Evolutionary conservation across 2,329 filamentous ascomycete species (phyloP).

Genomic region (Blastomyces silverae): DNA sequence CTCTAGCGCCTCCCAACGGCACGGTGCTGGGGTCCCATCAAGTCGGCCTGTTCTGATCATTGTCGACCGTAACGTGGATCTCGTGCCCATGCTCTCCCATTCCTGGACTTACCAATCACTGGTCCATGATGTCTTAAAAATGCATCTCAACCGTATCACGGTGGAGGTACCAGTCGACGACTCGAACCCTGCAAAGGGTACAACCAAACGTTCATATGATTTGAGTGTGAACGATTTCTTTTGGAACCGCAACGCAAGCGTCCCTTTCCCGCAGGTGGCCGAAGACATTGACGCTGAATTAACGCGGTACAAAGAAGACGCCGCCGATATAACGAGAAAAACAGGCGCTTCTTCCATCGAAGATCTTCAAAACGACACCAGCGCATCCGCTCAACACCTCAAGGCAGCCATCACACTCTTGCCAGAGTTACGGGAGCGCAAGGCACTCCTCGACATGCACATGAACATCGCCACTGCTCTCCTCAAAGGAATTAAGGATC

Average conservation of each 20-base stretch:
- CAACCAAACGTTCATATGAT: constrained; percentile 84
- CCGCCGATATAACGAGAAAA: constrained; percentile 87
- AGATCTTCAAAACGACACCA: constrained; percentile 82
- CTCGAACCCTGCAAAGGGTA: constrained; percentile 63
- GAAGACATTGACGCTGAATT: constrained; percentile 94
- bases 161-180: constrained; percentile 80
- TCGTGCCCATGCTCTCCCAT: constrained; percentile 98
- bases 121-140: constrained; percentile 68
- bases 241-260: constrained; percentile 84
- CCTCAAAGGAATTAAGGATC: constrained; percentile 79
- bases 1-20: constrained; percentile 54
- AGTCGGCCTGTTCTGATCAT: constrained; percentile 86
- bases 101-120: constrained; percentile 87
- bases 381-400: constrained; percentile 83
- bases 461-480: constrained; percentile 92
- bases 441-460: constrained; percentile 92
- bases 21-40: constrained; percentile 57
- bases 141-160: constrained; percentile 88
- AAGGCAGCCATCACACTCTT: constrained; percentile 92
- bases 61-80: constrained; percentile 88
- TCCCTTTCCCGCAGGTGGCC: constrained; percentile 90
- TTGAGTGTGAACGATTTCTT: constrained; percentile 88
- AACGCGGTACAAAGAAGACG: constrained; percentile 91
- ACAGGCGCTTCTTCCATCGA: constrained; percentile 89
- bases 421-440: constrained; percentile 85